Conservation (phyloP, 1,284 basidiomycete genomes). For the Erythrobasidium hasegawianum region DNA sequence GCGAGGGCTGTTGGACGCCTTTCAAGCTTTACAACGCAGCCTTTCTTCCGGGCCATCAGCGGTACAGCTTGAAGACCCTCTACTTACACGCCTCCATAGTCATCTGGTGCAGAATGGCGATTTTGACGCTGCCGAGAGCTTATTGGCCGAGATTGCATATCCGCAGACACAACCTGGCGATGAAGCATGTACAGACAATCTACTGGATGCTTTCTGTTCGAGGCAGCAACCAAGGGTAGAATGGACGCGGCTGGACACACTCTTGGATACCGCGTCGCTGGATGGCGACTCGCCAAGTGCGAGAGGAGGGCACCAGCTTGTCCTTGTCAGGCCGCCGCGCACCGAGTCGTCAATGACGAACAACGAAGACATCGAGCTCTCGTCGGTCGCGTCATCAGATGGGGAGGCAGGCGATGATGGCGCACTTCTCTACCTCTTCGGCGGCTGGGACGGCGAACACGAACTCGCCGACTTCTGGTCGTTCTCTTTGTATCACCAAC, state of each 20-base stretch:
- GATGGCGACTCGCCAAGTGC: conserved; percentile 40
- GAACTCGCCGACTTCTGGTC: conserved; percentile 50
- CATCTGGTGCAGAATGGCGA: conserved; percentile 45
- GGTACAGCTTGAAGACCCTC: conserved; percentile 46
- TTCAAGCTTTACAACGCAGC: conserved; percentile 34
- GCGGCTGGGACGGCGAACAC: conserved; percentile 48
- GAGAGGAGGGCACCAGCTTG: conserved; percentile 49
- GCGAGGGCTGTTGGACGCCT: conserved; percentile 44
- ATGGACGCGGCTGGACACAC: conserved; percentile 35
- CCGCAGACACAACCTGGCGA: neutral
- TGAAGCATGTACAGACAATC: neutral
- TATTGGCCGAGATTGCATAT: conserved; percentile 43
- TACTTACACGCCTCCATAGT: conserved; percentile 46
- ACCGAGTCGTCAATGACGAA: neutral
- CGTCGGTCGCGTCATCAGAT: neutral
- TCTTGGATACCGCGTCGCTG: conserved; percentile 6
- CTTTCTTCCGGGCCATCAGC: neutral
- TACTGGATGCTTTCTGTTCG: conserved; percentile 8
- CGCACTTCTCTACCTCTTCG: conserved; percentile 46
- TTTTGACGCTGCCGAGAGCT: conserved; percentile 46
- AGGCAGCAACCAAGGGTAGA: conserved; percentile 1
- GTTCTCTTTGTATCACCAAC: conserved; percentile 44
- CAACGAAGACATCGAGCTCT: neutral
- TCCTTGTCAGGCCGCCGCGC: conserved; percentile 42
- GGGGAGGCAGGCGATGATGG: neutral